Evolutionary conservation across 2,329 filamentous ascomycete genomes (phyloP).

Genomic region (Alternaria hordeiaustralica): DNA sequence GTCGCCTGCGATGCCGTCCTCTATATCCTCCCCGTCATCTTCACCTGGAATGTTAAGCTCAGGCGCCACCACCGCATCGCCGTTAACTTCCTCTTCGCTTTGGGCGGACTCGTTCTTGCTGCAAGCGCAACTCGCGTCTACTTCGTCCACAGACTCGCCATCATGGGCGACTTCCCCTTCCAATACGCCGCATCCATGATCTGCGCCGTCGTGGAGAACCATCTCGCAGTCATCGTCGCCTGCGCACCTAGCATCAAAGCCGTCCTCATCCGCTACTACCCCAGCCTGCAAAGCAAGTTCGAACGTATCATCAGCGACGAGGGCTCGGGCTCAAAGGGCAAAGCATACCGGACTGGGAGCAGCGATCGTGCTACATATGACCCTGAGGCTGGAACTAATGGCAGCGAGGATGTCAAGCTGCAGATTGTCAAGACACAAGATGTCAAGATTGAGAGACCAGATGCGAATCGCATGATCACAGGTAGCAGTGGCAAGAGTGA

Average conservation of each 20-base stretch:
- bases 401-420: background rate
- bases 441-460: conserved; percentile 4
- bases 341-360: background rate
- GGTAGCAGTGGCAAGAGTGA: conserved; percentile 6
- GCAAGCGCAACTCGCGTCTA: conserved; percentile 35
- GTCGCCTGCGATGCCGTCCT: conserved; percentile 48
- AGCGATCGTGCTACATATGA: conserved; percentile 4
- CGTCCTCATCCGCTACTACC: conserved; percentile 32
- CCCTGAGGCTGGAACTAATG: background rate
- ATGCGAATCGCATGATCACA: background rate
- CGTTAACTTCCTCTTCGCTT: conserved; percentile 42
- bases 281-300: conserved; percentile 29
- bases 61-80: conserved; percentile 41
- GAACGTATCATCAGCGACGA: conserved; percentile 17
- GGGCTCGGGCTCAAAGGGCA: background rate
- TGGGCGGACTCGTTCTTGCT: conserved; percentile 42
- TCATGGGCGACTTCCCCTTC: conserved; percentile 33
- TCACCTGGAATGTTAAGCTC: conserved; percentile 46
- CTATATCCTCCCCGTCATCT: conserved; percentile 48
- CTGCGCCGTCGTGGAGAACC: conserved; percentile 46
- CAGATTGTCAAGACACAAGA: conserved; percentile 7
- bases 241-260: conserved; percentile 45
- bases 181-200: conserved; percentile 39
- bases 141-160: conserved; percentile 33
- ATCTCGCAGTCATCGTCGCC: conserved; percentile 45